Base-by-base conservation (phyloP, 129 eudicot genomes). In the Flaveria trinervia region DNA sequence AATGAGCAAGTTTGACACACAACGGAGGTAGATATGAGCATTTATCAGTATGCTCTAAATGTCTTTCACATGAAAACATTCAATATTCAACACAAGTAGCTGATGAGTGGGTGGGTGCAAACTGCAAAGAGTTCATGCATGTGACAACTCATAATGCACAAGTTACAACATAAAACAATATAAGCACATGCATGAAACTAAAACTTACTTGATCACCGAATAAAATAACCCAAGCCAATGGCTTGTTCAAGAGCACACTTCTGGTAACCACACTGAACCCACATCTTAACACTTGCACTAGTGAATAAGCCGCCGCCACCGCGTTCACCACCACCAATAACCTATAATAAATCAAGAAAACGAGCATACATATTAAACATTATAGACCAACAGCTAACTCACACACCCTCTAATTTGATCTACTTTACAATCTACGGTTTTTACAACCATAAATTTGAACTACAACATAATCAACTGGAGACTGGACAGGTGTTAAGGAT, bases 201-300 rank as follows among this genome's bases (percentile, higher is more conserved):
- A 56, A 56, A 55, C 25, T 55, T 76, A 92, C 97, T 89, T 92
- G 96, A 84, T 92, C 96, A 52, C 88, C 91, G 73, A 96, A 89
- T 80, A 92, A 86, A 62, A 92, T 89, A 78, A 79, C 86, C 93
- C 96, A 92, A 79, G 97, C 93, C 85, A 89, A 86, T 77, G 97
- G 91, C 83, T 92, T 92, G 86, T 72, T 92, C 83, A 89, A 92
- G 59, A 92, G 78, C 72, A 89, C 88, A 84, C 75, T 84, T 74
- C 96, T 89, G 72, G 83, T 89, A 41, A 87, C 66, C 88, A 92
- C 88, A 78, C 91, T 83, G 76, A 86, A 71, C 8, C 81, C 82
- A 84, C 97, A 92, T 86, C 96, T 87, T 78, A 89, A 36, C 39
- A 85, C 78, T 51, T 92, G 97, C 54, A 87, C 60, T 81, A 92